Evolutionary conservation across 768 basidiomycete genomes (phyloP).

Genomic region (Psilocybe subaeruginosa): DNA sequence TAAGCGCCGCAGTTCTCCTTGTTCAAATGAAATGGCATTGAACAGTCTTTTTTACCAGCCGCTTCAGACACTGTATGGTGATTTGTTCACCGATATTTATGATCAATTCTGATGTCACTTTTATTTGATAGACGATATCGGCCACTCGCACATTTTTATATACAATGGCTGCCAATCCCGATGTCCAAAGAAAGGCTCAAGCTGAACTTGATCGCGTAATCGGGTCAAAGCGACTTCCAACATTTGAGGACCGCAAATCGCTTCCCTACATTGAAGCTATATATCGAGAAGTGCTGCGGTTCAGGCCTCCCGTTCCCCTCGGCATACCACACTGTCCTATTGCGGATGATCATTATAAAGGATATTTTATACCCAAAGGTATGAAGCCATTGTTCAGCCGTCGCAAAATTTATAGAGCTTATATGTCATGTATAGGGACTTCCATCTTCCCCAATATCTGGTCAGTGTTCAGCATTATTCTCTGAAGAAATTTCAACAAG

Average conservation of each 20-base stretch:
- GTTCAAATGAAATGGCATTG: background rate
- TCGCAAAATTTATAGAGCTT: background rate
- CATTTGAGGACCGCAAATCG: conserved; percentile 24
- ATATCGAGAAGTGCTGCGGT: conserved; percentile 24
- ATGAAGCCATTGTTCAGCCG: background rate
- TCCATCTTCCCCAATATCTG: conserved; percentile 22
- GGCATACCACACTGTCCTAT: conserved; percentile 23
- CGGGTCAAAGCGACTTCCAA: conserved; percentile 31
- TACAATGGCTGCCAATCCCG: conserved; percentile 30
- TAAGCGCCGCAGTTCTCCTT: background rate
- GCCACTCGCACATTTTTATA: conserved; percentile 27
- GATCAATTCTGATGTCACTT: background rate
- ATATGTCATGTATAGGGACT: conserved; percentile 8
- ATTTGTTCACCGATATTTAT: background rate
- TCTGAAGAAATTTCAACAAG: too few relatives aligned
- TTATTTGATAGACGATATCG: conserved; percentile 11
- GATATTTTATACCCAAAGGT: conserved; percentile 30
- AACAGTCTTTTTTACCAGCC: background rate
- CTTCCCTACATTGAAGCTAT: conserved; percentile 32
- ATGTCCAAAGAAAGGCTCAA: conserved; percentile 36
- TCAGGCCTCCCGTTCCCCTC: conserved; percentile 19
- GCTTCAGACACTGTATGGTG: conserved; percentile 19
- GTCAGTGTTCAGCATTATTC: conserved; percentile 4
- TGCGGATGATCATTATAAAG: conserved; percentile 31
- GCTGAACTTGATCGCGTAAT: conserved; percentile 35